Evolutionary conservation across 139 green algal genomes (phyloP).

Genomic region (Chlorella sp.): DNA sequence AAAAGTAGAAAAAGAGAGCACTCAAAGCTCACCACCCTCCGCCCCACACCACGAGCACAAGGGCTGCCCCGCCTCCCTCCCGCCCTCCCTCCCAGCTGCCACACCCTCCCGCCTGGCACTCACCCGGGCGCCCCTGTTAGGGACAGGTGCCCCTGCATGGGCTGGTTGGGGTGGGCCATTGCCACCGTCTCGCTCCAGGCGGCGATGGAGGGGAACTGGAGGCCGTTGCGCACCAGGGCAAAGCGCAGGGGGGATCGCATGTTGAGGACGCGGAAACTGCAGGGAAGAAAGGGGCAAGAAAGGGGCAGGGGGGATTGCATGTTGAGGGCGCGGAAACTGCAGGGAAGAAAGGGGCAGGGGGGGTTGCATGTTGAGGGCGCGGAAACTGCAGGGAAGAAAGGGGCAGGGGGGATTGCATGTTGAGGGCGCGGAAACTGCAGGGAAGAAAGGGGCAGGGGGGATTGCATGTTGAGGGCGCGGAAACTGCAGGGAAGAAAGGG

Average conservation of each 20-base stretch:
- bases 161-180: conserved; percentile 19
- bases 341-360: conserved; percentile 17
- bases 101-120: background rate
- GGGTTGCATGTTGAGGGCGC: conserved; percentile 48
- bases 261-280: conserved; percentile 55
- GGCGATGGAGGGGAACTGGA: conserved; percentile 38
- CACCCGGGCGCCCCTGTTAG: conserved; percentile 21
- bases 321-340: background rate
- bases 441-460: conserved; percentile 20
- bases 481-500: conserved; percentile 43
- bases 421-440: background rate
- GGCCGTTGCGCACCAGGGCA: conserved; percentile 39
- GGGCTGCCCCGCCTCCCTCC: too few relatives aligned
- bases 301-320: background rate
- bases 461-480: conserved; percentile 48
- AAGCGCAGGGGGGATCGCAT: conserved; percentile 41
- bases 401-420: background rate
- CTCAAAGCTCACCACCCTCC: too few relatives aligned
- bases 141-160: conserved; percentile 39
- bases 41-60: too few relatives aligned
- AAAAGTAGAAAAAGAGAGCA: too few relatives aligned
- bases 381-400: conserved; percentile 43
- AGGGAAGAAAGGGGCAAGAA: background rate
- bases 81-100: background rate
- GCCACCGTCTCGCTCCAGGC: conserved; percentile 29